phyloP scores from a whole-genome alignment of 495 filamentous ascomycete genomes.

The Entonaema liquescens region DNA sequence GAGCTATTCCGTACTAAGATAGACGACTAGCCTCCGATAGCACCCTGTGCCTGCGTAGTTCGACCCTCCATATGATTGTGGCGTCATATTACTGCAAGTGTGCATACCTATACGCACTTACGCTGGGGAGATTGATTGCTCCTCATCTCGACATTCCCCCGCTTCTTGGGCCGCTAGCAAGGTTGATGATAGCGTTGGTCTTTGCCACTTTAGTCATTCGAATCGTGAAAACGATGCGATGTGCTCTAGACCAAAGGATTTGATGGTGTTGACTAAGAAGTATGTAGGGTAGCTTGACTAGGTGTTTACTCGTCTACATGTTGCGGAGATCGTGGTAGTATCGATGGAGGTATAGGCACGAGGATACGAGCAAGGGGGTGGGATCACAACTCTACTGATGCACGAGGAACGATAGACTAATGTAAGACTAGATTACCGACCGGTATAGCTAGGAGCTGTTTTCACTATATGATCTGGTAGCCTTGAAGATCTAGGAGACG shows the following conservation, averaged over 20 bases:
- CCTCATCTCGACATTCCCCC: constrained; percentile 3
- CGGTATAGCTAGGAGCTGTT: not conserved
- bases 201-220: not conserved
- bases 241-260: not conserved
- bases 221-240: not conserved
- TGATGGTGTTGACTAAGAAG: not conserved
- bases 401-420: not conserved
- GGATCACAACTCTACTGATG: not conserved
- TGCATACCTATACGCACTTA: not conserved
- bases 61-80: constrained; percentile 21
- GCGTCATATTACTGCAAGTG: constrained; percentile 22
- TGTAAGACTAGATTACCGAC: not conserved
- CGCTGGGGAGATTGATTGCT: not conserved
- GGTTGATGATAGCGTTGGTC: not conserved
- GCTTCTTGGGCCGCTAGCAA: constrained; percentile 19
- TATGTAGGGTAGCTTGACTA: not conserved
- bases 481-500: not conserved
- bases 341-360: not conserved
- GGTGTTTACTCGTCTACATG: not conserved
- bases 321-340: not conserved
- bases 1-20: not conserved
- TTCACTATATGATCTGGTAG: not conserved
- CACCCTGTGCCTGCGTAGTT: not conserved
- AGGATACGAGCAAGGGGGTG: not conserved
- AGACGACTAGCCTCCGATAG: not conserved